Evolutionary conservation across 495 filamentous ascomycete species (phyloP), one percentile per base, ranked within the genome.

Genomic region (Cercophora samala): DNA sequence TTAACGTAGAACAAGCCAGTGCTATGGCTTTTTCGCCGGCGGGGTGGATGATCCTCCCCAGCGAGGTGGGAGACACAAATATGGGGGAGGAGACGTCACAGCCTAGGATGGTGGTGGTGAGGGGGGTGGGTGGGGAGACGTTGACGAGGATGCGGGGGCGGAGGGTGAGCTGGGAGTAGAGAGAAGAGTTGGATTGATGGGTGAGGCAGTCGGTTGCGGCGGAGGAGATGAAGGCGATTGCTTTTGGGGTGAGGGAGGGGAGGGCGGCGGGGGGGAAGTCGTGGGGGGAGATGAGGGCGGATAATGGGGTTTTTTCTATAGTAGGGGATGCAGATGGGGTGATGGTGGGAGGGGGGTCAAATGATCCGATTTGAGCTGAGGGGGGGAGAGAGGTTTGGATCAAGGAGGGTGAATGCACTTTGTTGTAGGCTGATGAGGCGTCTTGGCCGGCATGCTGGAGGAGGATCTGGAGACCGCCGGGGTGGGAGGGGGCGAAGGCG

Each of bases 191-290:
- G 5, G 71, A 70, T 63, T 69, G 70, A 21, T 86, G 84, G 0
- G 91, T 92, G 64, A 90, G 75, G 0, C 88, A 77, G 76, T 96
- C 92, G 0, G 90, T 93, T 6, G 93, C 91, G 15, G 91, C 91
- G 51, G 89, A 91, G 42, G 89, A 90, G 71, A 91, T 89, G 78
- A 93, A 97, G 0, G 92, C 93, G 86, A 89, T 91, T 13, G 92
- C 85, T 74, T 96, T 96, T 22, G 83, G 80, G 26, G 82, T 85
- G 46, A 90, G 81, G 18, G 83, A 88, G 22, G 79, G 80, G 5
- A 83, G 80, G 2, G 92, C 91, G 3, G 88, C 87, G 17, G 74
- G 32, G 69, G 88, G 85, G 76, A 96, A 94, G 74, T 96, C 93
- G 67, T 92, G 82, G 37, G 85, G 79, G 59, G 86, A 91, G 71